Base-by-base conservation (phyloP, 345 rosid species). In the Excoecaria cochinchinensis region DNA sequence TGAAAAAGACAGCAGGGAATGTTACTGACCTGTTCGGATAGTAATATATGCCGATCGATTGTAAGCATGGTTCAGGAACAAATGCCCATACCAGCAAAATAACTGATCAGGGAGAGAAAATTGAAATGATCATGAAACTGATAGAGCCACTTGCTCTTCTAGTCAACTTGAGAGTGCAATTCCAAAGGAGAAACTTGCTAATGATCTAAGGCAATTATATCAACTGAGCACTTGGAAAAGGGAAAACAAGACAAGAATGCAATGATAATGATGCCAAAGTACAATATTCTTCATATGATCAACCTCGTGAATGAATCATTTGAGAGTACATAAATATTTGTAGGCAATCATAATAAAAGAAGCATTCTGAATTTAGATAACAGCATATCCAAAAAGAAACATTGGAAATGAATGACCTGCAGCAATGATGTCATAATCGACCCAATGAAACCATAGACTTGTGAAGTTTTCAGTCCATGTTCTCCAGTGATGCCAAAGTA, bases 51-150 rank as follows among this genome's bases (percentile, higher is more conserved):
- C 95, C 92, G 16, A 90, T 75, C 8, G 91, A 81, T 42, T 87
- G 94, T 71, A 95, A 78, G 82, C 92, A 70, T 62, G 71, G 77
- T 72, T 92, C 94, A 69, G 97, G 97, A 72, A 92, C 90, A 74
- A 92, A 95, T 3, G 99, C 97, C 99, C 97, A 91, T 47, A 82
- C 82, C 83, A 92, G 82, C 86, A 92, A 91, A 76, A 90, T 81
- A 71, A 84, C 86, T 82, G 88, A 76, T 24, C 25, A 51, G 36
- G 5, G 2, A 67, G 48, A 15, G 46, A 12, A 12, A 46, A 17
- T 10, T 12, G 31, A 72, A 58, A 66, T 72, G 73, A 78, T 19
- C 6, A 70, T 4, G 44, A 48, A 69, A 69, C 42, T 60, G 22
- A 10, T 1, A 39, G 8, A 60, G 55, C 53, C 44, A 24, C 31